Base-by-base conservation (phyloP, 495 filamentous ascomycete genomes). In the Amniculicola lignicola region DNA sequence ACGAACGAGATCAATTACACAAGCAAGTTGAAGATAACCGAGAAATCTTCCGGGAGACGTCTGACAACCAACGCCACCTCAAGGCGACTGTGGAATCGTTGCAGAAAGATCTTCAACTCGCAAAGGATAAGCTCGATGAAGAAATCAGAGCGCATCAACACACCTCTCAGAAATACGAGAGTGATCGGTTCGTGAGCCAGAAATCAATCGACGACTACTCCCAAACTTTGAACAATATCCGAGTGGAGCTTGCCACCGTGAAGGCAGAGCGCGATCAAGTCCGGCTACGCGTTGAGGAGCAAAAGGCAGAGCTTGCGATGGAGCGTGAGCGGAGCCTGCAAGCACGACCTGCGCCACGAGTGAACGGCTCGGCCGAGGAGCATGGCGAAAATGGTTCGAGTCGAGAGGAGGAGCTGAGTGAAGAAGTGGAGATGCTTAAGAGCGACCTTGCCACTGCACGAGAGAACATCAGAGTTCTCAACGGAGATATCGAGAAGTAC, bases 161-260 rank as follows among this genome's bases (percentile, higher is more conserved):
- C 57, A 74, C 82, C 2, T 74, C 85, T 39, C 72, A 91, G 38
- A 83, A 90, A 25, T 88, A 90, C 57, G 92, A 97, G 63, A 95
- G 87, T 62, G 91, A 97, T 43, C 76, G 83, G 39, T 83, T 89
- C 51, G 89, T 96, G 63, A 84, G 75, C 45, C 90, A 91, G 67
- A 90, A 88, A 69, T 78, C 86, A 38, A 91, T 96, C 53, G 90
- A 97, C 60, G 93, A 97, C 62, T 78, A 97, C 19, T 82, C 87
- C 19, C 75, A 82, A n/a, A 89, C 80, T 59, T 74, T 96, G 38
- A 77, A 86, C 45, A 80, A 86, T 15, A 78, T 83, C 33, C 87
- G 90, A 31, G 90, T 96, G 69, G 87, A 95, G 65, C 78, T 91
- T 51, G 82, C 88, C 41, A 84, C 83, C 7, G 79, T 83, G 7